Evolutionary conservation across 352 stramenopile genomes (phyloP).

Genomic region (Phytopythium montanum): DNA sequence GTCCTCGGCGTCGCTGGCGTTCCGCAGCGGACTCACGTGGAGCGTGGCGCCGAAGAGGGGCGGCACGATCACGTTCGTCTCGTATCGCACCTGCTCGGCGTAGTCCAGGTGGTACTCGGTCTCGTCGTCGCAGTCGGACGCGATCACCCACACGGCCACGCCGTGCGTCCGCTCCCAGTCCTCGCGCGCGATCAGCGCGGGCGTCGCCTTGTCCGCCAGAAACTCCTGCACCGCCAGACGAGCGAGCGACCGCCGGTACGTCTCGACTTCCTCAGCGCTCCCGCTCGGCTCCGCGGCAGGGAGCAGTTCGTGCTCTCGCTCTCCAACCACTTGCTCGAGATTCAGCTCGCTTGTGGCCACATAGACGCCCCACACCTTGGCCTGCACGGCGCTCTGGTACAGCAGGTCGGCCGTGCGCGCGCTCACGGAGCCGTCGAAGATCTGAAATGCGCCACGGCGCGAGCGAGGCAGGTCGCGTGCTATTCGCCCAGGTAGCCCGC

Average conservation of each 20-base stretch:
- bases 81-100: slow-evolving; percentile 62
- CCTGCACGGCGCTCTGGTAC: slow-evolving; percentile 51
- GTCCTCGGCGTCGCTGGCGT: background rate
- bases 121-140: slow-evolving; percentile 55
- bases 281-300: slow-evolving; percentile 11
- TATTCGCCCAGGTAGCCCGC: slow-evolving; percentile 33
- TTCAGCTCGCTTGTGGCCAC: slow-evolving; percentile 29
- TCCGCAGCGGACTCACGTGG: slow-evolving; percentile 56
- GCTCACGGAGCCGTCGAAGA: slow-evolving; percentile 51
- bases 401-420: slow-evolving; percentile 39
- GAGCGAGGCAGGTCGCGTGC: slow-evolving; percentile 40
- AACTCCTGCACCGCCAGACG: slow-evolving; percentile 51
- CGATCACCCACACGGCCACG: slow-evolving; percentile 67
- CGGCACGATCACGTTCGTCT: slow-evolving; percentile 69
- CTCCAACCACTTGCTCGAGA: background rate
- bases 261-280: slow-evolving; percentile 13
- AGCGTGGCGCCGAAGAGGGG: slow-evolving; percentile 73
- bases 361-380: slow-evolving; percentile 69
- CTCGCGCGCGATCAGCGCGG: slow-evolving; percentile 18
- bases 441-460: slow-evolving; percentile 19
- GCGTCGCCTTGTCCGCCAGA: slow-evolving; percentile 21
- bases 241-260: slow-evolving; percentile 42
- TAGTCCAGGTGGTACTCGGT: slow-evolving; percentile 76
- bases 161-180: slow-evolving; percentile 43
- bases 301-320: slow-evolving; percentile 1